These are phyloP conservation scores for Saturnispora quitensis DNA, from an alignment of 805 yeast species.

Conservation along the genomic window DNA sequence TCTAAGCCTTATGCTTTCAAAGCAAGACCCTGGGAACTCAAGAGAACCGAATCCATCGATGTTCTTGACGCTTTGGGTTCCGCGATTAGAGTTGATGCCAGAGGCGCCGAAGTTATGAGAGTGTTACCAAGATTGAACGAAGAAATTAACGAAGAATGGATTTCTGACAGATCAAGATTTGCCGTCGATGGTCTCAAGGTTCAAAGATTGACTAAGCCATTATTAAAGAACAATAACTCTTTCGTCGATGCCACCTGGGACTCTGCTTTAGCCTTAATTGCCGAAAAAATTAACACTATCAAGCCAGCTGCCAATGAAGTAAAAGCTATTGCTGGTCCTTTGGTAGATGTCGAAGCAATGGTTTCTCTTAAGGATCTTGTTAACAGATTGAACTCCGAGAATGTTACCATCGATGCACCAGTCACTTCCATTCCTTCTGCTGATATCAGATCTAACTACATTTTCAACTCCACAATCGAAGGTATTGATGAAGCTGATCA, in stretches of 20 bases:
- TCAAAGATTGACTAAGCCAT: slow-evolving; percentile 76
- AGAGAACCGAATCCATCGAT: slow-evolving; percentile 79
- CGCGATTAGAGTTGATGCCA: slow-evolving; percentile 72
- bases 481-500: slow-evolving; percentile 81
- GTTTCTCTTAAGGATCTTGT: slow-evolving; percentile 74
- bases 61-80: slow-evolving; percentile 80
- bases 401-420: slow-evolving; percentile 62
- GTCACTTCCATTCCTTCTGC: slow-evolving; percentile 54
- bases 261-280: slow-evolving; percentile 65
- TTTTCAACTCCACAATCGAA: slow-evolving; percentile 69
- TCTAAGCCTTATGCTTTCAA: slow-evolving; percentile 87
- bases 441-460: slow-evolving; percentile 69
- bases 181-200: slow-evolving; percentile 81
- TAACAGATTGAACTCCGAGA: slow-evolving; percentile 73
- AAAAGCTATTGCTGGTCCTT: slow-evolving; percentile 75
- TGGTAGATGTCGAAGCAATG: slow-evolving; percentile 74
- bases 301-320: slow-evolving; percentile 60
- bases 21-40: slow-evolving; percentile 90
- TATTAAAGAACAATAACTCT: slow-evolving; percentile 57
- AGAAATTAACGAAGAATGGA: slow-evolving; percentile 87
- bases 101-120: slow-evolving; percentile 84
- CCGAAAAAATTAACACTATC: slow-evolving; percentile 47
- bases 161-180: slow-evolving; percentile 77
- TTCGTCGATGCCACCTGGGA: slow-evolving; percentile 81
- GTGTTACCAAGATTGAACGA: slow-evolving; percentile 80